Evolutionary conservation across 2,329 filamentous ascomycete species (phyloP).

Genomic region (Fusarium coffeatum): DNA sequence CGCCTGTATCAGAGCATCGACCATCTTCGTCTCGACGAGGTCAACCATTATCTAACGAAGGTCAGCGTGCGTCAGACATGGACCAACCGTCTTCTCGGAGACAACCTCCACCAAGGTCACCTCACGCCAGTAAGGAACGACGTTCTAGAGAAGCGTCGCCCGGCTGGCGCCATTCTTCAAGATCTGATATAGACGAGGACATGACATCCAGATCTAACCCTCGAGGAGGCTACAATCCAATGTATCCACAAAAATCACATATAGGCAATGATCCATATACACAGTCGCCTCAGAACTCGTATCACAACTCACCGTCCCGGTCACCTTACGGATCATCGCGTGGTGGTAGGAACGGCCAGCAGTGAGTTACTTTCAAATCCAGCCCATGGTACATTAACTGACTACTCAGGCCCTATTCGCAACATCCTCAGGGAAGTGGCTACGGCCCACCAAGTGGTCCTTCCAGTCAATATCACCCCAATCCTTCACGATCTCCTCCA

Average conservation of each 20-base stretch:
- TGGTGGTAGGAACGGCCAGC: slow-evolving; percentile 54
- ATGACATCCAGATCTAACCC: slow-evolving; percentile 59
- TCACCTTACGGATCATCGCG: slow-evolving; percentile 57
- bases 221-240: slow-evolving; percentile 56
- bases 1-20: slow-evolving; percentile 37
- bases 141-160: slow-evolving; percentile 47
- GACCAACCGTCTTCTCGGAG: slow-evolving; percentile 38
- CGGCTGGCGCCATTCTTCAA: slow-evolving; percentile 55
- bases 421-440: slow-evolving; percentile 64
- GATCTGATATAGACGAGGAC: slow-evolving; percentile 64
- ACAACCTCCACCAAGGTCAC: slow-evolving; percentile 45
- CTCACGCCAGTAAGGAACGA: slow-evolving; percentile 44
- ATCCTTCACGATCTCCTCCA: slow-evolving; percentile 60
- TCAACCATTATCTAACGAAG: slow-evolving; percentile 42
- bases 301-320: slow-evolving; percentile 59
- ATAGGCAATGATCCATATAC: slow-evolving; percentile 54
- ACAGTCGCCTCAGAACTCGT: slow-evolving; percentile 60
- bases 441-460: slow-evolving; percentile 65
- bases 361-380: slow-evolving; percentile 51
- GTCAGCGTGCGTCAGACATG: slow-evolving; percentile 34
- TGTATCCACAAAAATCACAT: slow-evolving; percentile 53
- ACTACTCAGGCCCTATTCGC: slow-evolving; percentile 67
- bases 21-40: slow-evolving; percentile 36
- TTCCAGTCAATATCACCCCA: slow-evolving; percentile 65
- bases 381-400: slow-evolving; percentile 9